Evolutionary conservation across 1,139 yeast genomes (phyloP).

Genomic region (Petasospora rhodanensis): DNA sequence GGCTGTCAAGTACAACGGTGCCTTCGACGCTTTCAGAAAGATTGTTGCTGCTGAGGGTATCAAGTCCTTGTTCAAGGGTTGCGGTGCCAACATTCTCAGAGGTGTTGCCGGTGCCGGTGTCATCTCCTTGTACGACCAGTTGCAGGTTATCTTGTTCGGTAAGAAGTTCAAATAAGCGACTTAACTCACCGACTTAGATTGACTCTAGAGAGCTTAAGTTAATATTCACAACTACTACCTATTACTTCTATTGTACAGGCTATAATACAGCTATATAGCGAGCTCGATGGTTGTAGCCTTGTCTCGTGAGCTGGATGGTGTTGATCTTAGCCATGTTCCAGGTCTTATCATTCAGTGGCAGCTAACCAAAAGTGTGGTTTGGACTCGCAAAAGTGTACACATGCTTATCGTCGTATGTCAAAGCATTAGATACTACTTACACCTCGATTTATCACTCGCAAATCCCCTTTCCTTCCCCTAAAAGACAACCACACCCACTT

Average conservation of each 20-base stretch:
- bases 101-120: constrained; percentile 91
- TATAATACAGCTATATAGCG: too few species aligned
- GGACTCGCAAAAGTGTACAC: too few species aligned
- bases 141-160: constrained; percentile 69
- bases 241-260: constrained; percentile 6
- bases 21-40: constrained; percentile 67
- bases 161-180: constrained; percentile 53
- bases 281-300: too few species aligned
- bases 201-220: constrained; percentile 17
- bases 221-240: constrained; percentile 18
- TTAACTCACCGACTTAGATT: constrained; percentile 10
- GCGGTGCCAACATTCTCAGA: constrained; percentile 84
- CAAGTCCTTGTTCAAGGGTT: constrained; percentile 73
- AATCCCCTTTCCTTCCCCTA: too few species aligned
- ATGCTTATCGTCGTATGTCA: too few species aligned
- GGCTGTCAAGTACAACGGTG: constrained; percentile 72
- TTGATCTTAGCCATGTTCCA: too few species aligned
- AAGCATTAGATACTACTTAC: too few species aligned
- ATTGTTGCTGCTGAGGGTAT: constrained; percentile 73
- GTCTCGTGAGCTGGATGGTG: too few species aligned
- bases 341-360: too few species aligned
- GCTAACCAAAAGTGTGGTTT: too few species aligned
- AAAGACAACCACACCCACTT: too few species aligned
- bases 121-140: constrained; percentile 73
- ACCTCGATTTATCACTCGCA: too few species aligned